These are phyloP conservation scores for Chalaropsis thielavioides DNA, from an alignment of 2,329 filamentous ascomycete species.

Conservation along the genomic window DNA sequence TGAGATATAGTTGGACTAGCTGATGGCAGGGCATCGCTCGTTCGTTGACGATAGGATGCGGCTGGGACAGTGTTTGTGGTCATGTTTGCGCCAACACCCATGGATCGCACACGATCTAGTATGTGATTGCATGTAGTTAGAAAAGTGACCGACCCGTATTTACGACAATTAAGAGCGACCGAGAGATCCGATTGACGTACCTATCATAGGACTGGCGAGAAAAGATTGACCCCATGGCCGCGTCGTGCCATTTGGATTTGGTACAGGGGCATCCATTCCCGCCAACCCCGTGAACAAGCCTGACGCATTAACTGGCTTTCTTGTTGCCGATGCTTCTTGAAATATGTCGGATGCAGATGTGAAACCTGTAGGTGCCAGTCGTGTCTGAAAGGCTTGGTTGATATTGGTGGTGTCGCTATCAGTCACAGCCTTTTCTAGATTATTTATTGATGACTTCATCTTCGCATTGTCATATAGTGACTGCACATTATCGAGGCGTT, in stretches of 20 bases:
- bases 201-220: neutral
- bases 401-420: conserved; percentile 22
- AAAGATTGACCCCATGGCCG: conserved; percentile 1
- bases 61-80: conserved; percentile 16
- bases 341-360: neutral
- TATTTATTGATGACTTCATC: conserved; percentile 37
- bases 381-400: neutral
- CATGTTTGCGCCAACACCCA: conserved; percentile 25
- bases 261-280: neutral
- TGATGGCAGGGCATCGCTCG: neutral
- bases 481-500: conserved; percentile 53
- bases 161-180: neutral
- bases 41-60: conserved; percentile 16
- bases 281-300: neutral
- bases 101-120: conserved; percentile 17
- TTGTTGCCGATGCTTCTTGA: neutral
- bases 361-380: neutral
- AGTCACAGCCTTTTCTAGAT: conserved; percentile 40
- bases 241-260: neutral
- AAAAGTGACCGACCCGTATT: neutral
- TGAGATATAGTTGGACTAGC: neutral
- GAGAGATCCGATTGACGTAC: neutral
- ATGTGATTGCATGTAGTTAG: neutral
- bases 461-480: conserved; percentile 49
- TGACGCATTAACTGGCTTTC: neutral